Base-by-base conservation (phyloP, 148 eudicot species). In the Arctostaphylos glauca region DNA sequence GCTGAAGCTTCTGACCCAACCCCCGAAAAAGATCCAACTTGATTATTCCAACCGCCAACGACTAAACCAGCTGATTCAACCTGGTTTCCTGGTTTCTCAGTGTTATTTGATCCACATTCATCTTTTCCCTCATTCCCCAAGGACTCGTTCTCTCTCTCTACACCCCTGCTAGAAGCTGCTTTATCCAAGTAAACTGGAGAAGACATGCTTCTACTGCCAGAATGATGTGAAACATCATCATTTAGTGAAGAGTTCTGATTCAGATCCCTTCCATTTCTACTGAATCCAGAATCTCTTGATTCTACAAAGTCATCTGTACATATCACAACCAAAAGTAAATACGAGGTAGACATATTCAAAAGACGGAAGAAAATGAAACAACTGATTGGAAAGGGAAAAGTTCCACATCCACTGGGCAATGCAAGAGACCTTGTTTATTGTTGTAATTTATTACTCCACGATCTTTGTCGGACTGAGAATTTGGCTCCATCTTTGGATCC, bases 401-500 rank as follows among this genome's bases (percentile, higher is more conserved):
- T 66, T 59, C 16, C 18, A 60, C 18, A 59, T 50, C 15, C 44
- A 59, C 5, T 64, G 72, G 70, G 80, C 78, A 83, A 75, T 25
- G 68, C 62, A 84, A 85, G 52, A 46, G 84, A 96, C 99, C 99
- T 90, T 86, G 94, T 82, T 86, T 92, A 81, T 86, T 83, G 41
- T 68, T 83, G 80, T 81, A 88, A 76, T 84, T 80, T 66, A 83
- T 80, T 66, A 83, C 87, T 80, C 86, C 93, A 84, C 83, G 81
- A 87, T 93, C 97, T 77, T 94, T 94, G 80, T 97, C 99, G 68
- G 96, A 93, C 50, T 92, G 97, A 82, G 89, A 91, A 85, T 87
- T 85, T 19, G 98, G 98, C 85, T 90, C 91, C 98, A 96, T 93
- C 76, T 89, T 91, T 62, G 98, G 95, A 91, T 96, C 98, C 46